Evolutionary conservation across 73 alveolate species (phyloP).

Genomic region (Paramecium bursaria): DNA sequence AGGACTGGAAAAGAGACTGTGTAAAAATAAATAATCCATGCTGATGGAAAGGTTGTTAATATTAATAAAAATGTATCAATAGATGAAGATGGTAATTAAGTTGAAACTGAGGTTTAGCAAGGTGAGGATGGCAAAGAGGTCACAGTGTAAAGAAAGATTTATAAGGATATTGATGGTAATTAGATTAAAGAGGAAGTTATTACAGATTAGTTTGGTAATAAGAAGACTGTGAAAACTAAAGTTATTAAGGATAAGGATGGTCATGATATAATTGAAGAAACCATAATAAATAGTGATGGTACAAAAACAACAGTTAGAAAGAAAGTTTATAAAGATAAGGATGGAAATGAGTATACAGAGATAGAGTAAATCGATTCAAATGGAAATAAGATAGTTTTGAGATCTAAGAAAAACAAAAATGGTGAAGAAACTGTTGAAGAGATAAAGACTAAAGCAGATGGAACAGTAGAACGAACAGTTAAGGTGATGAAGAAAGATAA

Average conservation of each 20-base stretch:
- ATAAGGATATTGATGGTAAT: slow-evolving; percentile 56
- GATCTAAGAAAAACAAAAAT: slow-evolving; percentile 42
- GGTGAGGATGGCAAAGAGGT: slow-evolving; percentile 59
- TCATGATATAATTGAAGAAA: slow-evolving; percentile 62
- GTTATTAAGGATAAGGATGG: slow-evolving; percentile 68
- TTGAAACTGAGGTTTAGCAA: slow-evolving; percentile 12
- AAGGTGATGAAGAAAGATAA: slow-evolving; percentile 38
- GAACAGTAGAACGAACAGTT: slow-evolving; percentile 27
- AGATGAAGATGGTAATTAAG: slow-evolving; percentile 63
- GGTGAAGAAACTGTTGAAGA: slow-evolving; percentile 70
- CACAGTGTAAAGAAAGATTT: slow-evolving; percentile 3
- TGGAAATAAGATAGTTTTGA: slow-evolving; percentile 61
- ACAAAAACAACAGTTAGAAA: slow-evolving; percentile 45
- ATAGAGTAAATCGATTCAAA: slow-evolving; percentile 57
- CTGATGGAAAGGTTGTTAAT: slow-evolving; percentile 24
- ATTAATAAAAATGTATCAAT: slow-evolving; percentile 40
- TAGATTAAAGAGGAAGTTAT: slow-evolving; percentile 54
- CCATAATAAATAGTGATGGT: slow-evolving; percentile 62
- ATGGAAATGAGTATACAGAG: slow-evolving; percentile 65
- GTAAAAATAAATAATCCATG: slow-evolving; percentile 1
- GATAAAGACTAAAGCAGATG: slow-evolving; percentile 54
- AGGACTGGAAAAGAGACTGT: slow-evolving; percentile 42
- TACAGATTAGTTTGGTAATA: slow-evolving; percentile 63
- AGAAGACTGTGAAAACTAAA: slow-evolving; percentile 39
- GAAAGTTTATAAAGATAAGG: slow-evolving; percentile 64